Evolutionary conservation across 139 green algal genomes (phyloP), one percentile per base, ranked within the genome.

Genomic region (Limnomonas spitsbergensis): DNA sequence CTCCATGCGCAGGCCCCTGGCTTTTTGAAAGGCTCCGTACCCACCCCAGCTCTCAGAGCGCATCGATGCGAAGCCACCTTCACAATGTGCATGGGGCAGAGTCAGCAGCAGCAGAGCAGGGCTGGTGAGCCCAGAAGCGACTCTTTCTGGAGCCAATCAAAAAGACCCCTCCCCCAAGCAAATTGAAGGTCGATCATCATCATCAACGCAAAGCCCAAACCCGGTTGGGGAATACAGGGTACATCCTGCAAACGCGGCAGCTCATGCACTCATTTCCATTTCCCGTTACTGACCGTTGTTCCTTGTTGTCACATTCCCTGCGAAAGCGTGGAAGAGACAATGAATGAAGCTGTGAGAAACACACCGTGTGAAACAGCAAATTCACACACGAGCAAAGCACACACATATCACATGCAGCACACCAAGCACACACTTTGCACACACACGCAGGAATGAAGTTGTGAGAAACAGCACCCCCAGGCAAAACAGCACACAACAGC

Each of bases 211-310:
- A 9, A 54, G 9, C 7, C 42, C 42, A 54, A 9, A 6, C 42
- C 42, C n/a, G n/a, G n/a, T n/a, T n/a, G n/a, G n/a, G n/a, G n/a
- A n/a, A n/a, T n/a, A n/a, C n/a, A n/a, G n/a, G n/a, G n/a, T n/a
- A n/a, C n/a, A n/a, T n/a, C n/a, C n/a, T n/a, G n/a, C n/a, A n/a
- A n/a, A n/a, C n/a, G n/a, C n/a, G n/a, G n/a, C n/a, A n/a, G n/a
- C n/a, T n/a, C n/a, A n/a, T n/a, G n/a, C n/a, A n/a, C n/a, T n/a
- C n/a, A n/a, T n/a, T n/a, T n/a, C n/a, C n/a, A n/a, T n/a, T n/a
- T n/a, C n/a, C n/a, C n/a, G n/a, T n/a, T 54, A 54, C 42, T 27
- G 7, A 54, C 56, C 67, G 35, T 74, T 74, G 67, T 74, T 74
- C 3, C 32, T 34, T 53, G 67, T 74, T 4, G 67, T 74, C 67